phyloP scores from a whole-genome alignment of 1,284 basidiomycete species.

The Tilletia horrida region DNA sequence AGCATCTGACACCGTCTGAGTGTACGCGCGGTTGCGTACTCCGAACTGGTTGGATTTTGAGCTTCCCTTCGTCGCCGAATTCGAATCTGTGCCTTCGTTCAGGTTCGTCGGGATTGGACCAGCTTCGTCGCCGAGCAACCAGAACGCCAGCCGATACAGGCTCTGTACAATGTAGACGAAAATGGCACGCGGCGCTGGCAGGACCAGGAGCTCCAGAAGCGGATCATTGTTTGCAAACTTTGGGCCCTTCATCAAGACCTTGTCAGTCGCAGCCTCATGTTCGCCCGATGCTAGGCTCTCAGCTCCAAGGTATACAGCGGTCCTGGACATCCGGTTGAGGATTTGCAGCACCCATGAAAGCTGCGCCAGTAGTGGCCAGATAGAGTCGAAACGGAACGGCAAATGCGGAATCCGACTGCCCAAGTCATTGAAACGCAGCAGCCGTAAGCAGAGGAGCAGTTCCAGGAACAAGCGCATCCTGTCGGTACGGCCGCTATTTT shows the following conservation, averaged over 20 bases:
- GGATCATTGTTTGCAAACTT: background rate
- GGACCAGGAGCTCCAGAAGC: background rate
- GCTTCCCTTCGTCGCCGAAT: background rate
- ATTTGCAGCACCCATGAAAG: slow-evolving; percentile 11
- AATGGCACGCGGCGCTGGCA: background rate
- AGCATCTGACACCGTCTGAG: background rate
- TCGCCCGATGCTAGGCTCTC: background rate
- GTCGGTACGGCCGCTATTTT: background rate
- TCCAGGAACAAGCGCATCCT: slow-evolving; percentile 2
- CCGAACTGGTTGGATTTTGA: background rate
- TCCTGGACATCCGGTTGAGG: slow-evolving; percentile 4
- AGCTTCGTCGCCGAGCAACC: slow-evolving; percentile 10
- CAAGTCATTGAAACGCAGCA: slow-evolving; percentile 4
- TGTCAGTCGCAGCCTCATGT: background rate
- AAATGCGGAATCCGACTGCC: background rate
- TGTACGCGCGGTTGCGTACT: slow-evolving; percentile 1
- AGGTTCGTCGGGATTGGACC: background rate
- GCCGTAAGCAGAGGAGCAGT: slow-evolving; percentile 9
- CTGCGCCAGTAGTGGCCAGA: slow-evolving; percentile 5
- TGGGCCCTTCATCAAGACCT: background rate
- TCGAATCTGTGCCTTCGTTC: background rate
- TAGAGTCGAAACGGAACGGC: slow-evolving; percentile 12
- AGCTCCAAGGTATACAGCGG: slow-evolving; percentile 9
- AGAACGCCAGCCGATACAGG: slow-evolving; percentile 10
- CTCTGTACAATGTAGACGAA: slow-evolving; percentile 7